Percentiles rank a stretch among this genome's conserved stretches.
Evolutionary conservation across 768 basidiomycete species (phyloP).

Genomic region (Suillus sp.): DNA sequence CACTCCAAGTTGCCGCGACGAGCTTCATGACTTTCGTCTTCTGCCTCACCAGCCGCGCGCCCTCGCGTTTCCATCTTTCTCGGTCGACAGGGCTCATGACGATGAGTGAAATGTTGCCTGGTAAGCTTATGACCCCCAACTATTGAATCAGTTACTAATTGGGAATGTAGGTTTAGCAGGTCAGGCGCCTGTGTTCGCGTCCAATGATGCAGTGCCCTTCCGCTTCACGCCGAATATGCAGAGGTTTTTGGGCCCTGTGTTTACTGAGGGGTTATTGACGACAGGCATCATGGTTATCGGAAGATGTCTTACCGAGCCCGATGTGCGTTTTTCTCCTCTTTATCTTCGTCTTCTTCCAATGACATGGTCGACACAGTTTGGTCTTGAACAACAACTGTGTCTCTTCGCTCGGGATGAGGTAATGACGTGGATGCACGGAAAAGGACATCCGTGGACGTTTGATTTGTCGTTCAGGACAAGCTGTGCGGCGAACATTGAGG

Average conservation of each 20-base stretch:
- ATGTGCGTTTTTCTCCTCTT: conserved; percentile 50
- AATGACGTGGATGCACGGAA: conserved; percentile 66
- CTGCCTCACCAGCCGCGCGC: conserved; percentile 80
- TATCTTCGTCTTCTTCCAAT: not conserved
- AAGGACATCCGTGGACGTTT: conserved; percentile 55
- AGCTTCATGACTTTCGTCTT: conserved; percentile 93
- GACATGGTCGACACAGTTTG: conserved; percentile 55
- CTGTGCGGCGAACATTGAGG: conserved; percentile 61
- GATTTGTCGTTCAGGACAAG: conserved; percentile 63
- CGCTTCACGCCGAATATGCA: conserved; percentile 97
- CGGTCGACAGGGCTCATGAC: conserved; percentile 87
- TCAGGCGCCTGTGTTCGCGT: conserved; percentile 65
- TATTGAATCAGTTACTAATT: not conserved
- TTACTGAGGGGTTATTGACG: conserved; percentile 87
- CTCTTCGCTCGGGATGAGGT: conserved; percentile 95
- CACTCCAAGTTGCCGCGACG: conserved; percentile 81
- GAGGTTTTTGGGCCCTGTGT: conserved; percentile 83
- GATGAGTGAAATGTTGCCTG: conserved; percentile 91
- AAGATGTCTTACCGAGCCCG: conserved; percentile 86
- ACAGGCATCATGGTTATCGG: conserved; percentile 90
- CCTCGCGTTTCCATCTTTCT: conserved; percentile 85
- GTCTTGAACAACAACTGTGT: conserved; percentile 89
- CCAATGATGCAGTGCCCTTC: conserved; percentile 92
- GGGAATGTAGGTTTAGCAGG: conserved; percentile 29
- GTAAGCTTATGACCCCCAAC: conserved; percentile 41